Evolutionary conservation across 2,329 filamentous ascomycete genomes (phyloP), one percentile per base, ranked within the genome.

Genomic region (Rugonectria rugulosa): DNA sequence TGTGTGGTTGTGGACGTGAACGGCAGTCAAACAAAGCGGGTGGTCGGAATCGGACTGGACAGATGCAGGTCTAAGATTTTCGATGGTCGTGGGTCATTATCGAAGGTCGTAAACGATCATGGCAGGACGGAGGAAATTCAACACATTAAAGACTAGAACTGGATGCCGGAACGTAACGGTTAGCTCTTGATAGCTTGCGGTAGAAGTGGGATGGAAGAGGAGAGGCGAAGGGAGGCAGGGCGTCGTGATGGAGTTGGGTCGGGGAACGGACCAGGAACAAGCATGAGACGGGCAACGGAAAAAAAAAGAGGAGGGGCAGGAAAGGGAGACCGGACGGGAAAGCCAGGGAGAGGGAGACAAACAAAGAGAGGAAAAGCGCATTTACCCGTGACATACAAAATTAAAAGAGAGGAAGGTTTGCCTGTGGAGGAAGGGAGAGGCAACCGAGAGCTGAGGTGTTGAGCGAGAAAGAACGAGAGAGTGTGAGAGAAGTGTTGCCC

Each of bases 121-220:
- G 36, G 55, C 52, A 67, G 45, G 53, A 58, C 52, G 61, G 53
- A 40, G 36, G 21, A 52, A 62, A 53, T 54, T n/a, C 61, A 68
- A 65, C 53, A 64, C 54, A 67, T 68, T 66, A 68, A 68, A 53
- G 57, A 63, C 63, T 64, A 66, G 60, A 57, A 61, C 59, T 63
- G 57, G 56, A 60, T 59, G 59, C 40, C 29, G 49, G 53, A 64
- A 60, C 47, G 52, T 51, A 45, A 55, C 45, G 47, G 61, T 67
- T 49, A 67, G 63, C 61, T 53, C 48, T 56, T 26, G 62, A 55
- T 20, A 10, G 19, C 12, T 23, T 6, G 36, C 8, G 20, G 36
- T 34, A 59, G 62, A 45, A 54, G 44, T 42, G 55, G 50, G 56
- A 43, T 27, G 43, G 41, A 60, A 51, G 45, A 53, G 49, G 48